Evolutionary conservation across 2,329 filamentous ascomycete species (phyloP), one percentile per base, ranked within the genome.

Genomic region (Bretziella fagacearum): DNA sequence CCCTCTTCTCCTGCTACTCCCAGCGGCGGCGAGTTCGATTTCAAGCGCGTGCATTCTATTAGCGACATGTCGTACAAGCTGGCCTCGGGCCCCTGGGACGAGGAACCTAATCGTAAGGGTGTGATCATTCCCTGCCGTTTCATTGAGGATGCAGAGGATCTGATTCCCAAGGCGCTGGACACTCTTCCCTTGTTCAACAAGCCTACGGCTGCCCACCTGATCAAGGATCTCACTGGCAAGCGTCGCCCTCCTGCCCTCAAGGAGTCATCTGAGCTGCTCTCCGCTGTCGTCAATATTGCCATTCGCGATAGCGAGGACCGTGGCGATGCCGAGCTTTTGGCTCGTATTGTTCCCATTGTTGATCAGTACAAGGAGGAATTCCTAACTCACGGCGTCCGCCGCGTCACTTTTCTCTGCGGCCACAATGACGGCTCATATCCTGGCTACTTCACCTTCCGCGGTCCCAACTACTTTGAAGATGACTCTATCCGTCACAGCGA

Each of bases 361-460:
- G 74, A 81, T 27, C 77, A 84, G 35, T 79, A 80, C 72, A 89
- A 84, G 69, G 75, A 83, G 1, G 91, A 98, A 56, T 73, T 98
- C 20, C 66, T 87, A 22, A 69, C 79, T 46, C 84, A 82, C 55
- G 77, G 80, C 44, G 80, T 98, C 42, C 86, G 91, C 54, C 84
- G 91, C 55, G 67, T 98, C 48, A 95, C 87, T 43, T 95, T 98
- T 68, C 91, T 96, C 62, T 95, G 87, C 59, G 91, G 91, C 48
- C 85, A 84, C 68, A 85, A 80, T 59, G 85, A 98, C 59, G 91
- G 87, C 47, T 85, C 84, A 11, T 94, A 96, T 63, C 91, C 89
- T 18, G 86, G 84, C 41, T 96, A 98, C 74, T 96, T 84, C 72
- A 98, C 91, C 36, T 98, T 96, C 84, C 82, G 91, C 60, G 89